These are phyloP conservation scores for Candida tropicalis DNA, from an alignment of 1,139 yeast species.

Conservation along the genomic window DNA sequence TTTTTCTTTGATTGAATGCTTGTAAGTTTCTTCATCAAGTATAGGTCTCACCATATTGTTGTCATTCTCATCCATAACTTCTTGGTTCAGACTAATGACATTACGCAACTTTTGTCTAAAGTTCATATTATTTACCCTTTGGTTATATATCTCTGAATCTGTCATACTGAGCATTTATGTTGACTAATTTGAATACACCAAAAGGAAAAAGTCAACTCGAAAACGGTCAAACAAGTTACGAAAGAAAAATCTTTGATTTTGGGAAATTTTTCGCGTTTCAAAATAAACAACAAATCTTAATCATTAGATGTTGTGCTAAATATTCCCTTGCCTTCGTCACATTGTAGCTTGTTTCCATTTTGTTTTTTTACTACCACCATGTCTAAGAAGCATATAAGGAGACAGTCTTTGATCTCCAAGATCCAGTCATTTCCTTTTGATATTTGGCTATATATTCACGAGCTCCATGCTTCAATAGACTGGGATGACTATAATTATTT, in stretches of 20 bases:
- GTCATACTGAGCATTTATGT: slow-evolving; percentile 2
- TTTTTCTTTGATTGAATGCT: background rate
- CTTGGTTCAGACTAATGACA: background rate
- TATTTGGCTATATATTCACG: slow-evolving; percentile 53
- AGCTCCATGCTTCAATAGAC: slow-evolving; percentile 55
- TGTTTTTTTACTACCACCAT: slow-evolving; percentile 4
- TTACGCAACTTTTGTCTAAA: slow-evolving; percentile 1
- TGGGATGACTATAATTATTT: slow-evolving; percentile 55
- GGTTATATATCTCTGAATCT: slow-evolving; percentile 2
- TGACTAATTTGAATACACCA: no score
- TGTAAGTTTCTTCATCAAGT: slow-evolving; percentile 1
- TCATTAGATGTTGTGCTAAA: no score
- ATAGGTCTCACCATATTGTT: slow-evolving; percentile 4
- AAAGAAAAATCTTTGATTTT: background rate
- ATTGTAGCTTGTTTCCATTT: no score
- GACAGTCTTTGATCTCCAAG: slow-evolving; percentile 39
- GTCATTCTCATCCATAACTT: slow-evolving; percentile 3
- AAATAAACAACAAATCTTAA: slow-evolving; percentile 3
- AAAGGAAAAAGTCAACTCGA: background rate
- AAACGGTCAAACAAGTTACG: no score
- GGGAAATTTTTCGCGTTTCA: slow-evolving; percentile 7
- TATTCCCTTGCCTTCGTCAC: no score
- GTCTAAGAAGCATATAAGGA: slow-evolving; percentile 24
- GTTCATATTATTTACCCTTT: background rate
- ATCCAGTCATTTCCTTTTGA: slow-evolving; percentile 61